Base-by-base conservation (phyloP, 371 early-diverging fungal genomes). In the Mucor racemosus region DNA sequence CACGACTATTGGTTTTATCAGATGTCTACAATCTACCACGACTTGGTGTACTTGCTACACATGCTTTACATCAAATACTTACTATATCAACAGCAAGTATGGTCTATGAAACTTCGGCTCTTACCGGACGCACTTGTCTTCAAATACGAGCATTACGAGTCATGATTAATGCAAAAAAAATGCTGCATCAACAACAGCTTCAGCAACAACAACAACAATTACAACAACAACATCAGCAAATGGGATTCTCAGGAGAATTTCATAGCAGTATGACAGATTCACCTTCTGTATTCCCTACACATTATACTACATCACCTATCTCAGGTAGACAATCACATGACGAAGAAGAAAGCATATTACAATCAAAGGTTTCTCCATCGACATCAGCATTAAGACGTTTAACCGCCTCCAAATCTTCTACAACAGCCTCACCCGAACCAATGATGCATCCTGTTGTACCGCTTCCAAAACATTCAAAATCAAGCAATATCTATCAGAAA, bases 1-100 rank as follows among this genome's bases (percentile, higher is more conserved):
- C 90, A 34, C 88, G 90, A 54, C 75, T 93, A 5, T 67, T 93
- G 40, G 73, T 84, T 8, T 67, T 91, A 1, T 87, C 91, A 2
- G 87, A 88, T 62, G 83, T 86, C 68, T 91, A 90, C 68, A 64
- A 79, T 7, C 63, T 92, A 35, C 82, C 85, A 40, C 73, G 85
- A 17, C 73, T 93, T 15, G 76, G 83, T 9, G 77, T 84, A 58
- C 81, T 88, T 13, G 78, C 88, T 4, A 86, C 88, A 0, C 87
- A 85, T 44, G 86, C 88, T n/a, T 79, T 93, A 35, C 93, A 91
- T 64, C 88, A 86, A 66, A 81, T 81, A 60, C 76, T 91, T 39
- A 86, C 84, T 54, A 88, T 87, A 44, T 75, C 83, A 0, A 91
- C 89, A 0, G 91, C 93, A 7, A 89, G 91, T 13, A 76, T 90